Evolutionary conservation across 106 monocot species (phyloP), one percentile per base, ranked within the genome.

Genomic region (Chionographis japonica): DNA sequence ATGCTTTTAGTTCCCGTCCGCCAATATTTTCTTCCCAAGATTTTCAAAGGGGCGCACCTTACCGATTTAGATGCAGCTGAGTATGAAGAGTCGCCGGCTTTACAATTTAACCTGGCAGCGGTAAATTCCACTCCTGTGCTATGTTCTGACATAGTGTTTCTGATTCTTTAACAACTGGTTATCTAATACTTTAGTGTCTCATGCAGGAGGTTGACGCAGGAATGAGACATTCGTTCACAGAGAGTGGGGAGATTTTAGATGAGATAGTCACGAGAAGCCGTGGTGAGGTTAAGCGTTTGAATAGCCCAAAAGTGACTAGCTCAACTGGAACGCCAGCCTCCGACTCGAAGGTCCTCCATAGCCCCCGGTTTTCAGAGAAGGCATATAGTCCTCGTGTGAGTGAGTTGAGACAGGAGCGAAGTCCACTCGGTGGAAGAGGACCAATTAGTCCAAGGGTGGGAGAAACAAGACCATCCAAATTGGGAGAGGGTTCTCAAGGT

Each of bases 1-100:
- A 92, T 92, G 91, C 88, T 92, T 51, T 54, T 92, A 27, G 85
- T 92, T 51, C 91, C 91, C 20, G 85, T 78, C 7, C 84, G 91
- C 46, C 85, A 92, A 60, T 92, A 92, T 64, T 20, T 85, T 56
- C 81, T 88, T 27, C 91, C 91, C 38, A 92, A 78, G 60, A 74
- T 92, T 27, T 92, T 92, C 79, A 88, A 92, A 77, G 91, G 88
- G 12, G 88, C 84, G 37, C 84, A 85, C 46, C 82, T 92, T 6
- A 80, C 87, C 54, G 87, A 92, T 12, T 70, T 92, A 11, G 91
- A 92, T 68, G 91, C 91, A 2, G 91, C 91, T 5, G 91, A 92
- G 46, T 92, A 85, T 9, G 91, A 92, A 69, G 91, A 92, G 46
- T 82, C 79, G 19, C 88, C 88, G 39, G 84, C 91, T 38, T 50